Evolutionary conservation across 192 early-diverging fungal genomes (phyloP).

Genomic region (Obelidium mucronatum): DNA sequence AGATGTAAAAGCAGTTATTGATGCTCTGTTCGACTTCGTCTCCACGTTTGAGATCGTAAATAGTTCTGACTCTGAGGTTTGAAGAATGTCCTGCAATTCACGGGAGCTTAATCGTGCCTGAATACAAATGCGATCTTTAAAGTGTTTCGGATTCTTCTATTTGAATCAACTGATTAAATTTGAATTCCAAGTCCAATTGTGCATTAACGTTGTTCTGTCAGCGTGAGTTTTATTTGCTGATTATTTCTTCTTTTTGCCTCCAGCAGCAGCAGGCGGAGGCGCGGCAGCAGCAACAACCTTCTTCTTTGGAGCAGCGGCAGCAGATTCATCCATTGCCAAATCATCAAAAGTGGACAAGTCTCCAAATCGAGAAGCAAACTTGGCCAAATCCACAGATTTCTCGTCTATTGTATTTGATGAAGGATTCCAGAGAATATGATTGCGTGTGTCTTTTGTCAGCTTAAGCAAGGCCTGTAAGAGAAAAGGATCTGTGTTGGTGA

Average conservation of each 20-base stretch:
- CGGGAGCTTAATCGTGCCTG: too few species aligned
- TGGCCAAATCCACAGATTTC: constrained; percentile 79
- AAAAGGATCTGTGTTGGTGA: background rate
- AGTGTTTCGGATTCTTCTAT: too few species aligned
- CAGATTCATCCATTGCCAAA: background rate
- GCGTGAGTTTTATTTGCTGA: background rate
- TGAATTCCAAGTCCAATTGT: background rate
- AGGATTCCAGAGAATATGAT: constrained; percentile 95
- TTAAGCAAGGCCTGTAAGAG: constrained; percentile 68
- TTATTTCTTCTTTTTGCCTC: constrained; percentile 23
- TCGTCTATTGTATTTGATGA: constrained; percentile 67
- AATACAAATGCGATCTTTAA: too few species aligned
- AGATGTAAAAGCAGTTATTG: too few species aligned
- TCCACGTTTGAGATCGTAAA: too few species aligned
- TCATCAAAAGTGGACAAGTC: constrained; percentile 33
- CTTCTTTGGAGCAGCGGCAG: constrained; percentile 14
- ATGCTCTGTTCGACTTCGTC: too few species aligned
- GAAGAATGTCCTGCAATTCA: too few species aligned
- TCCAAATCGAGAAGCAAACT: constrained; percentile 58
- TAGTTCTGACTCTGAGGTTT: too few species aligned
- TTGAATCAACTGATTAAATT: too few species aligned
- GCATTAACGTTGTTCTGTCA: background rate
- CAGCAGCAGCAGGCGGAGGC: constrained; percentile 20
- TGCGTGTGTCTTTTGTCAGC: constrained; percentile 91
- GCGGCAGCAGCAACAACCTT: background rate